Percentiles rank a stretch among this genome's conserved stretches.
Evolutionary conservation across 1,284 basidiomycete genomes (phyloP).

Genomic region (Stereum hirsutum): DNA sequence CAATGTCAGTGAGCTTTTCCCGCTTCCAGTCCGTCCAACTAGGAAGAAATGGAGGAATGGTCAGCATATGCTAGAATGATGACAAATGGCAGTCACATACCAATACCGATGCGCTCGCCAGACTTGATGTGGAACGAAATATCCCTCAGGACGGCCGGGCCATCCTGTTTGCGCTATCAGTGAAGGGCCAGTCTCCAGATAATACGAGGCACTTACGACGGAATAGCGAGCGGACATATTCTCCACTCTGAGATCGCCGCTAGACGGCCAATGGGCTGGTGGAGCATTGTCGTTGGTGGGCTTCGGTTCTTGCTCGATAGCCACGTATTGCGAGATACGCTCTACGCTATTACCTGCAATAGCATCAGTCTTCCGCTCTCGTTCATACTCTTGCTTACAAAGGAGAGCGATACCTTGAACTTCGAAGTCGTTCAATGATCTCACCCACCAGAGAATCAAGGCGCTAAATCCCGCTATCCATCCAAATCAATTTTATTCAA

Average conservation of each 20-base stretch:
- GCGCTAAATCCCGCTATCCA: constrained; percentile 44
- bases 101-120: constrained; percentile 44
- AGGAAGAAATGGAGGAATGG: no score
- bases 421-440: constrained; percentile 48
- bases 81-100: constrained; percentile 17
- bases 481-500: not conserved
- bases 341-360: no score
- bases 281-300: constrained; percentile 40
- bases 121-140: constrained; percentile 36
- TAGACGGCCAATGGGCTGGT: constrained; percentile 74
- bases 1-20: constrained; percentile 45
- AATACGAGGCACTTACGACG: constrained; percentile 15
- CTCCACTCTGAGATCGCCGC: constrained; percentile 58
- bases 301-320: constrained; percentile 64
- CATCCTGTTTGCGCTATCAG: constrained; percentile 20
- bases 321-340: constrained; percentile 63
- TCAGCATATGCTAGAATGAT: no score
- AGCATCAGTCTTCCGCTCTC: constrained; percentile 1
- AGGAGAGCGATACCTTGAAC: constrained; percentile 39
- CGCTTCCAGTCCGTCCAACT: constrained; percentile 68
- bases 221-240: constrained; percentile 51
- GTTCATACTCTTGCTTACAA: no score
- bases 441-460: constrained; percentile 45
- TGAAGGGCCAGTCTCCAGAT: not conserved
- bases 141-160: constrained; percentile 34